phyloP scores from a whole-genome alignment of 139 green algal species.

The Yamagishiella unicocca region DNA sequence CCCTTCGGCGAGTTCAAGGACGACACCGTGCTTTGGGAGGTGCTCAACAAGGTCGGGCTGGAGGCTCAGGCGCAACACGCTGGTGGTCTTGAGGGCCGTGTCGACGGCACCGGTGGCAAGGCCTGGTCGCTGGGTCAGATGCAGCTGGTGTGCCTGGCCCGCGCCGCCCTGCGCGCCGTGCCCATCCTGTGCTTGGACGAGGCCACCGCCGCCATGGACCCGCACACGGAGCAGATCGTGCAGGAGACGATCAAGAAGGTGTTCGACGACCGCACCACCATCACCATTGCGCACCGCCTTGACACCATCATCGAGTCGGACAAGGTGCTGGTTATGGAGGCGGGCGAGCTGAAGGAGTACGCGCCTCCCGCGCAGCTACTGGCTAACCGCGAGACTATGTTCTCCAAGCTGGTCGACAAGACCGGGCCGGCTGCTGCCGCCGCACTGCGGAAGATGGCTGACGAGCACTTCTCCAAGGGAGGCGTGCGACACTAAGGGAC shows the following conservation, averaged over 20 bases:
- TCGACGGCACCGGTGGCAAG: slow-evolving; percentile 62
- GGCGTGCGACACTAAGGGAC: too few relatives aligned
- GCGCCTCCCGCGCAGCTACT: slow-evolving; percentile 62
- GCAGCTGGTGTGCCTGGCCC: slow-evolving; percentile 86
- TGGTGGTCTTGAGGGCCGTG: slow-evolving; percentile 76
- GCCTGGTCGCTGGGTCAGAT: slow-evolving; percentile 78
- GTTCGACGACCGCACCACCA: slow-evolving; percentile 75
- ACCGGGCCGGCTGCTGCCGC: slow-evolving; percentile 57
- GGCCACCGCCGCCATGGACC: slow-evolving; percentile 84
- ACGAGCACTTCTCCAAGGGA: slow-evolving; percentile 44
- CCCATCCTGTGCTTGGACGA: slow-evolving; percentile 82
- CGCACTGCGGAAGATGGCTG: slow-evolving; percentile 64
- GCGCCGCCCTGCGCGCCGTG: slow-evolving; percentile 76
- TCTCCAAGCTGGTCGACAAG: slow-evolving; percentile 74
- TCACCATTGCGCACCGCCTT: slow-evolving; percentile 78
- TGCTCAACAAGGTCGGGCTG: slow-evolving; percentile 51
- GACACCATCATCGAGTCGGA: slow-evolving; percentile 86
- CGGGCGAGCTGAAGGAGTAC: slow-evolving; percentile 76
- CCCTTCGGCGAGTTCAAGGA: slow-evolving; percentile 74
- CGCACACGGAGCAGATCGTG: slow-evolving; percentile 82
- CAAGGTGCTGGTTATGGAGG: slow-evolving; percentile 77
- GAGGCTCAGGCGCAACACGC: slow-evolving; percentile 41
- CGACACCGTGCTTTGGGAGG: slow-evolving; percentile 74
- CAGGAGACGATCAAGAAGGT: slow-evolving; percentile 69
- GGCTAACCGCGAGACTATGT: slow-evolving; percentile 59